A percentile compares a stretch with the other conserved stretches of the same genome.
phyloP scores from a whole-genome alignment of 2,329 filamentous ascomycete species.

The Hypoxylon sp. region DNA sequence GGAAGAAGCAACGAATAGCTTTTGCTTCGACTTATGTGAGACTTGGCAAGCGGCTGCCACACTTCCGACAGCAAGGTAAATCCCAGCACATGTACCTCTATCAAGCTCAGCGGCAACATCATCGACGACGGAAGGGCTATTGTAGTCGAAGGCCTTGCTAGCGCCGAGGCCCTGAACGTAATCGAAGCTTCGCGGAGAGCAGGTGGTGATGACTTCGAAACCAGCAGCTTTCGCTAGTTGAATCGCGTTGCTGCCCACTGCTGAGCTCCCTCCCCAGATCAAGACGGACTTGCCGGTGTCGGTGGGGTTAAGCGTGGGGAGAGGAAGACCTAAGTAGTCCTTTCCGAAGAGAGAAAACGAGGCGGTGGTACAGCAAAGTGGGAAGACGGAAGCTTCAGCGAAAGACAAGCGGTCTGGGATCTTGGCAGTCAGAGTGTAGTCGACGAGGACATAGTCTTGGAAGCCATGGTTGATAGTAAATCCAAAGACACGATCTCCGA shows the following conservation, averaged over 20 bases:
- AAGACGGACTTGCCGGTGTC: constrained; percentile 53
- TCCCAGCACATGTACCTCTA: constrained; percentile 30
- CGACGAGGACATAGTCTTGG: constrained; percentile 25
- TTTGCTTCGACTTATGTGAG: constrained; percentile 36
- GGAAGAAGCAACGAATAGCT: constrained; percentile 20
- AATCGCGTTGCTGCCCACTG: constrained; percentile 60
- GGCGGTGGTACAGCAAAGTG: constrained; percentile 19
- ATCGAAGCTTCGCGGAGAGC: constrained; percentile 51
- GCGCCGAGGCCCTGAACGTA: constrained; percentile 21
- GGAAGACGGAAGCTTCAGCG: constrained; percentile 21
- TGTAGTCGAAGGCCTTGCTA: constrained; percentile 21
- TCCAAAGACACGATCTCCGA: constrained; percentile 26
- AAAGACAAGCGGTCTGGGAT: constrained; percentile 21
- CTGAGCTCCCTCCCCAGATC: constrained; percentile 64
- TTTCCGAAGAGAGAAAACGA: constrained; percentile 24
- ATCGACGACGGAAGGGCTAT: constrained; percentile 11
- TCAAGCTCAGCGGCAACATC: constrained; percentile 35
- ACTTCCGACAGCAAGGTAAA: constrained; percentile 36
- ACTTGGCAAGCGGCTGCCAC: constrained; percentile 25
- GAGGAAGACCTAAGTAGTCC: constrained; percentile 12
- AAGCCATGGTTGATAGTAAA: constrained; percentile 30
- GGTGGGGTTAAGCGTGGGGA: constrained; percentile 9
- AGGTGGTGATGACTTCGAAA: constrained; percentile 60
- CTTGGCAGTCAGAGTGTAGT: constrained; percentile 21
- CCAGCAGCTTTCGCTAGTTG: constrained; percentile 60